These are phyloP conservation scores for Geotrichum candidum DNA, from an alignment of 1,139 yeast species.

Conservation along the genomic window DNA sequence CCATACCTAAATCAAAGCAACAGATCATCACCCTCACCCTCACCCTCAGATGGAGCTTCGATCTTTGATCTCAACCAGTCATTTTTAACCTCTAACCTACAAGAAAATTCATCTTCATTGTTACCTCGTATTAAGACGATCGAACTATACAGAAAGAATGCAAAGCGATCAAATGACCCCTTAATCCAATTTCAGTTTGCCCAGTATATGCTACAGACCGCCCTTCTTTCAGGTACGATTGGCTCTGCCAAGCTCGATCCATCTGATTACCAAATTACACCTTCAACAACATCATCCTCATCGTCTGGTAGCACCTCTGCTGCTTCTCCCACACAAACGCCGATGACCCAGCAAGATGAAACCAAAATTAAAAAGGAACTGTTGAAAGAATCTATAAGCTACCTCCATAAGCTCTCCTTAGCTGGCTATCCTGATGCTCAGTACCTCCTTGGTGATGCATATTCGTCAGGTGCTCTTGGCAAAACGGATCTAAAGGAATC, in stretches of 20 bases:
- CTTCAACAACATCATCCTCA: not conserved
- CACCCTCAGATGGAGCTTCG: not conserved
- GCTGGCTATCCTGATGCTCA: conserved; percentile 88
- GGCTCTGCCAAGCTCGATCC: not conserved
- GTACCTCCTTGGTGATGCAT: conserved; percentile 84
- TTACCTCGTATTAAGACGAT: conserved; percentile 80
- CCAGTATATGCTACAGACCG: conserved; percentile 83
- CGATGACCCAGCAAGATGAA: conserved; percentile 25
- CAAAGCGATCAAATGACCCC: conserved; percentile 80
- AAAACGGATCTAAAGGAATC: conserved; percentile 78
- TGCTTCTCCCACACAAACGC: not conserved
- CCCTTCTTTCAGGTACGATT: conserved; percentile 38
- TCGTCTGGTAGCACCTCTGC: not conserved
- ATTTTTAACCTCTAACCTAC: conserved; percentile 31
- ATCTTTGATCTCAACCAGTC: conserved; percentile 24
- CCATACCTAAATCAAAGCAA: not conserved
- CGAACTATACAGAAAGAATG: conserved; percentile 80
- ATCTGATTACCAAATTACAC: conserved; percentile 9
- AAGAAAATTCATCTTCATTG: conserved; percentile 35
- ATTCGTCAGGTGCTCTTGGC: conserved; percentile 79
- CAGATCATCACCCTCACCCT: not conserved
- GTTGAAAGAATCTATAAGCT: conserved; percentile 68
- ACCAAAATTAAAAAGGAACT: conserved; percentile 41
- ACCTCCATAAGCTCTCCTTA: conserved; percentile 66
- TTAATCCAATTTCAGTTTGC: conserved; percentile 83